Evolutionary conservation across 176 grass and related monocot genomes (phyloP).

Genomic region (Carex littledalei): DNA sequence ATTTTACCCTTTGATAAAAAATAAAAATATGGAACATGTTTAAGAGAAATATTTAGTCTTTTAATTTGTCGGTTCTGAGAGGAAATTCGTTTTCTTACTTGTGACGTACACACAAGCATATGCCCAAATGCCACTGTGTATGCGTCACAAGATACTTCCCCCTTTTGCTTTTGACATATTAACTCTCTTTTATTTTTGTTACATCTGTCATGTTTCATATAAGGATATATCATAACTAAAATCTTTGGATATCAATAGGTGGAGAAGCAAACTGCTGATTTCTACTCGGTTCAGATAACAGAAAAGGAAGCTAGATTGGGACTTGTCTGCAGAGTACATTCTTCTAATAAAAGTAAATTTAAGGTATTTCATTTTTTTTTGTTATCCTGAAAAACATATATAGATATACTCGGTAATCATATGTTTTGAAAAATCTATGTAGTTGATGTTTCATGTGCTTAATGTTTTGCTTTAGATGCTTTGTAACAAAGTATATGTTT

Average conservation of each 20-base stretch:
- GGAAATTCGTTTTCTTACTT: too few relatives aligned
- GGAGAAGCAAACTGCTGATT: conserved; percentile 96
- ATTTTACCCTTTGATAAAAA: too few relatives aligned
- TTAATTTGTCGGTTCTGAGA: too few relatives aligned
- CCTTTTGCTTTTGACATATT: not conserved
- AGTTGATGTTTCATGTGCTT: not conserved
- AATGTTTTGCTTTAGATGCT: not conserved
- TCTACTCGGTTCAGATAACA: conserved; percentile 88
- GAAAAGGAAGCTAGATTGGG: conserved; percentile 70
- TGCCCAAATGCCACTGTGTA: too few relatives aligned
- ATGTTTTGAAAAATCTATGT: not conserved
- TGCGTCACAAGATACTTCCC: too few relatives aligned
- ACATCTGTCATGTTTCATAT: not conserved
- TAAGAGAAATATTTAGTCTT: too few relatives aligned
- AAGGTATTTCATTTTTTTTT: conserved; percentile 42
- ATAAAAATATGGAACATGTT: too few relatives aligned
- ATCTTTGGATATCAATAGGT: conserved; percentile 53
- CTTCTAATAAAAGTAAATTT: conserved; percentile 93
- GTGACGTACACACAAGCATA: too few relatives aligned
- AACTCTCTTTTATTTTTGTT: not conserved
- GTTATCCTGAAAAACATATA: not conserved
- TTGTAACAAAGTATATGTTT: not conserved
- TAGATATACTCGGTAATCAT: not conserved
- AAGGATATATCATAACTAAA: conserved; percentile 12
- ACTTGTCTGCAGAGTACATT: conserved; percentile 79